Conservation (phyloP, 2,329 filamentous ascomycete genomes). For the Neonectria magnoliae region DNA sequence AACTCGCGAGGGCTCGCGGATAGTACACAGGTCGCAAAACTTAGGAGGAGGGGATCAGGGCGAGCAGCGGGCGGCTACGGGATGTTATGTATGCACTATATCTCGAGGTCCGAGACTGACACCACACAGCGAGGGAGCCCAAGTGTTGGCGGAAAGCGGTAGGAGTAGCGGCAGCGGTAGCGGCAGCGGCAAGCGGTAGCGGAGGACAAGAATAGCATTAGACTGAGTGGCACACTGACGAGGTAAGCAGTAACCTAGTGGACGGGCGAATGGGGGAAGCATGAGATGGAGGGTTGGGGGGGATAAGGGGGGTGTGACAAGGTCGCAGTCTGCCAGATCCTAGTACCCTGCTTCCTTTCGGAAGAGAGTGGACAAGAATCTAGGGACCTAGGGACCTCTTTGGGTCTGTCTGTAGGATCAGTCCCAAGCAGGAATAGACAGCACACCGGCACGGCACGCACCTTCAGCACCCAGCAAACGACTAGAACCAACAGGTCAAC, state of each 20-base stretch:
- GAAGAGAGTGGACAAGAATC: conserved; percentile 11
- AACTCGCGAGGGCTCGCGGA: conserved; percentile 47
- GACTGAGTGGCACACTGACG: conserved; percentile 17
- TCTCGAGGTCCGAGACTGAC: conserved; percentile 27
- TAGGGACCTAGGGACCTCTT: neutral
- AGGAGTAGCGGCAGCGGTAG: conserved; percentile 31
- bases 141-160: conserved; percentile 26
- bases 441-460: conserved; percentile 2
- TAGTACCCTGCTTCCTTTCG: conserved; percentile 27
- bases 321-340: conserved; percentile 22
- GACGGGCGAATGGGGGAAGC: neutral
- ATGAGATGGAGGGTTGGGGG: conserved; percentile 26
- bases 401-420: neutral
- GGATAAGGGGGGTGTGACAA: conserved; percentile 22
- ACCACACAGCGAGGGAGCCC: conserved; percentile 6
- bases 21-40: conserved; percentile 54
- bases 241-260: conserved; percentile 14
- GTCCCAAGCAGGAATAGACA: neutral
- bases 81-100: conserved; percentile 59
- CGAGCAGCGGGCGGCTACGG: conserved; percentile 55
- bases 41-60: conserved; percentile 48
- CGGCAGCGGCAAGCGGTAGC: conserved; percentile 22
- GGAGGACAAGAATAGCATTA: conserved; percentile 41
- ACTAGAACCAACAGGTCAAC: conserved; percentile 13
- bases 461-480: conserved; percentile 1